Evolutionary conservation across 1,284 basidiomycete species (phyloP).

Genomic region (Rhodotorula glutinis): DNA sequence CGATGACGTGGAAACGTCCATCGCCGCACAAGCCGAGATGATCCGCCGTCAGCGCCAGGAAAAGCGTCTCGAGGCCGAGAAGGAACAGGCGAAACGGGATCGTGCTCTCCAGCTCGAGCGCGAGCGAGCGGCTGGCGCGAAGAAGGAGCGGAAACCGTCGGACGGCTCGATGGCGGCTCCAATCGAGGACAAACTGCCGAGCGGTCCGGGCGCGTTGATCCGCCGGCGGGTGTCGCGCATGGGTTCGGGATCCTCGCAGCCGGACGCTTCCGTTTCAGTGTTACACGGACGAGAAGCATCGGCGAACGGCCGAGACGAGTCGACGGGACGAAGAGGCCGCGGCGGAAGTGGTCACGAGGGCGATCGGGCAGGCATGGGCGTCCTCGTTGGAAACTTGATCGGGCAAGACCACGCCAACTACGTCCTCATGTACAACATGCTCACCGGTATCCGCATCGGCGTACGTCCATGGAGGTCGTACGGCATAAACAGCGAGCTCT

Average conservation of each 20-base stretch:
- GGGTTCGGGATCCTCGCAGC: conserved; percentile 9
- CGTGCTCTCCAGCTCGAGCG: not conserved
- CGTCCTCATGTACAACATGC: conserved; percentile 99
- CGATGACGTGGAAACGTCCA: conserved; percentile 36
- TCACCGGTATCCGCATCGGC: conserved; percentile 94
- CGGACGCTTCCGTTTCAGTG: not conserved
- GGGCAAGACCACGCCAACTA: conserved; percentile 98
- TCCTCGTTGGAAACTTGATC: conserved; percentile 89
- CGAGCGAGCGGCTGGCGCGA: not conserved
- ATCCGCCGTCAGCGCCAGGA: conserved; percentile 33
- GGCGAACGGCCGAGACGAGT: not conserved
- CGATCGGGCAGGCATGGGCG: conserved; percentile 42
- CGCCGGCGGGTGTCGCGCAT: conserved; percentile 11
- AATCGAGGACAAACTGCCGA: not conserved
- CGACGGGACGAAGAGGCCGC: not conserved
- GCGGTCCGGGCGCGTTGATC: conserved; percentile 4
- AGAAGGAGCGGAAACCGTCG: not conserved
- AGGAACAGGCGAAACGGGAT: conserved; percentile 3
- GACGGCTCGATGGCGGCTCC: not conserved
- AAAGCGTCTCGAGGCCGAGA: conserved; percentile 28
- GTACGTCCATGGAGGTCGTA: conserved; percentile 54
- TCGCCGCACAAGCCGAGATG: conserved; percentile 32
- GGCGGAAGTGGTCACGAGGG: conserved; percentile 3
- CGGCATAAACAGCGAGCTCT: not conserved
- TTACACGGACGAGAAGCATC: not conserved